These are phyloP conservation scores for Ettlia oleoabundans DNA, from an alignment of 139 green algal species.

Conservation along the genomic window DNA sequence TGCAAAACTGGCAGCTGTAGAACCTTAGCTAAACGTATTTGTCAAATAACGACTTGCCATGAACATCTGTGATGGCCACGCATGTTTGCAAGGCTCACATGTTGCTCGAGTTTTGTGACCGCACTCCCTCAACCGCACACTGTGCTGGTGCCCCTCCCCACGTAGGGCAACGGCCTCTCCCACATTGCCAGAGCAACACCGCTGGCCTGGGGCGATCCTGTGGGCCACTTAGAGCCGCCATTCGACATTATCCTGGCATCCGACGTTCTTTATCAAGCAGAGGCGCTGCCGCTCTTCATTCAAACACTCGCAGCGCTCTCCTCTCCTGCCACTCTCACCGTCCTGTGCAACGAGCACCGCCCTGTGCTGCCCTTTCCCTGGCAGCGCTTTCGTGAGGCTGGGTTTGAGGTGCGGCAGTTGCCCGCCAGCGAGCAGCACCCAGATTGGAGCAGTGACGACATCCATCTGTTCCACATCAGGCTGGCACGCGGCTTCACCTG, in stretches of 20 bases:
- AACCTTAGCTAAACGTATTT: too few relatives aligned
- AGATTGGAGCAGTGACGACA: constrained; percentile 50
- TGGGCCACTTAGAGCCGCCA: constrained; percentile 7
- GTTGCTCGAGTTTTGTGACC: too few relatives aligned
- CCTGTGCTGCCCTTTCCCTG: constrained; percentile 31
- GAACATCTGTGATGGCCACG: too few relatives aligned
- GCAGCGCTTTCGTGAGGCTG: constrained; percentile 1
- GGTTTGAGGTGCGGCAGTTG: constrained; percentile 32
- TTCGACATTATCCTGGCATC: constrained; percentile 57
- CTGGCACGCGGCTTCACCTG: constrained; percentile 3
- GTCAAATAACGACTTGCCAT: too few relatives aligned
- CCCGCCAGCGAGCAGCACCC: constrained; percentile 45
- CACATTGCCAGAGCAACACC: neutral
- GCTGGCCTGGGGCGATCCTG: constrained; percentile 42
- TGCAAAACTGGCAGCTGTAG: too few relatives aligned
- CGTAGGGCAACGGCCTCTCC: constrained; percentile 33
- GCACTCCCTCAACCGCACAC: too few relatives aligned
- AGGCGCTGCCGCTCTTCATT: constrained; percentile 37
- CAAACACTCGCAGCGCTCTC: constrained; percentile 26
- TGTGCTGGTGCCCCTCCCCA: neutral
- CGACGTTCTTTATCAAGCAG: constrained; percentile 50
- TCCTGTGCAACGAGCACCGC: constrained; percentile 40
- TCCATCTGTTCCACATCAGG: constrained; percentile 36
- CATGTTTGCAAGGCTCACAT: neutral
- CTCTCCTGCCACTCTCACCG: neutral